Percentiles rank a stretch among this genome's conserved stretches.
These are phyloP conservation scores for Penicillium turbatum DNA, from an alignment of 495 filamentous ascomycete species.

Conservation along the genomic window DNA sequence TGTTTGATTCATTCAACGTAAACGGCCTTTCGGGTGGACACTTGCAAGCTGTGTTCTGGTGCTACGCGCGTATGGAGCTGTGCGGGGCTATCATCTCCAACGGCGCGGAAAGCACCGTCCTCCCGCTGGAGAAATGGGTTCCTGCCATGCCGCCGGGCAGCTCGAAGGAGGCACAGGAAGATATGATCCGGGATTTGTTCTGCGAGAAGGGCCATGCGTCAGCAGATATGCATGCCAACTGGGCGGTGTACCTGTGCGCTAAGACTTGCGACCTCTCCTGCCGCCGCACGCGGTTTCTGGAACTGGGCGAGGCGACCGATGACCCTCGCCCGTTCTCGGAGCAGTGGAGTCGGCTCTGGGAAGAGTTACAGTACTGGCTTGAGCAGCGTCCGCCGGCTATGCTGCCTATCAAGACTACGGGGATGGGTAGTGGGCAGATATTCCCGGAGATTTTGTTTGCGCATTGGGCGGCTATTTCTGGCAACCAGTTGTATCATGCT, in stretches of 20 bases:
- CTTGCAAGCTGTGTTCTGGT: slow-evolving; percentile 42
- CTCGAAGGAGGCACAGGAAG: slow-evolving; percentile 14
- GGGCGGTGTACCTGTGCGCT: slow-evolving; percentile 38
- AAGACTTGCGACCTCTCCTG: slow-evolving; percentile 34
- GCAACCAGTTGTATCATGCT: slow-evolving; percentile 43
- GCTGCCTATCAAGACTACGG: slow-evolving; percentile 27
- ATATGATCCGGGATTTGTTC: slow-evolving; percentile 21
- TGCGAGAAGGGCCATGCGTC: slow-evolving; percentile 18
- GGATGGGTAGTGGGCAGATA: slow-evolving; percentile 20
- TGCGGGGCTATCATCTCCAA: slow-evolving; percentile 40
- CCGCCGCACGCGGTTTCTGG: slow-evolving; percentile 23
- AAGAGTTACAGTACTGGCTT: slow-evolving; percentile 38
- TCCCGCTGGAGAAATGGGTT: slow-evolving; percentile 33
- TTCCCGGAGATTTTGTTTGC: slow-evolving; percentile 40
- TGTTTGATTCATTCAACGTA: slow-evolving; percentile 34
- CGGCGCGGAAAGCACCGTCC: slow-evolving; percentile 33
- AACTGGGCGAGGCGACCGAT: slow-evolving; percentile 24
- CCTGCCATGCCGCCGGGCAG: slow-evolving; percentile 17
- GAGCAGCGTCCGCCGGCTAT: slow-evolving; percentile 32
- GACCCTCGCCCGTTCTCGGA: slow-evolving; percentile 18
- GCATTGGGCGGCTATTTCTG: slow-evolving; percentile 40
- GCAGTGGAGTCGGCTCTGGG: slow-evolving; percentile 34
- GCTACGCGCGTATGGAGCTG: slow-evolving; percentile 42
- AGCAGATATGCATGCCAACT: slow-evolving; percentile 37
- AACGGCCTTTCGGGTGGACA: slow-evolving; percentile 34